phyloP scores from a whole-genome alignment of 768 basidiomycete genomes.

The Chalciporus piperatus region DNA sequence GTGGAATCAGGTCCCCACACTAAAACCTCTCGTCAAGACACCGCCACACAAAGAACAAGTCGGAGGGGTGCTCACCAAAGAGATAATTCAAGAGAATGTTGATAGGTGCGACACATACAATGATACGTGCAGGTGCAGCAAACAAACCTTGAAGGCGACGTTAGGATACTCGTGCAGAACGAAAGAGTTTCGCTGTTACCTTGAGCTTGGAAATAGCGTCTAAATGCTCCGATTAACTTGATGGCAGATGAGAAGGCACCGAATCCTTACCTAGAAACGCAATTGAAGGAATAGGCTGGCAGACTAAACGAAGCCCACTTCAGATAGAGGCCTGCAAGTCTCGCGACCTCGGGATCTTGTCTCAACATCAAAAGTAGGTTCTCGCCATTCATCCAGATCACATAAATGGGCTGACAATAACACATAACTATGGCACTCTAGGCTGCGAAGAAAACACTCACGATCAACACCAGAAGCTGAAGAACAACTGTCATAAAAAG shows the following conservation, averaged over 20 bases:
- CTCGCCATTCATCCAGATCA: constrained; percentile 85
- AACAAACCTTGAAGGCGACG: constrained; percentile 56
- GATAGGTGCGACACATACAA: constrained; percentile 74
- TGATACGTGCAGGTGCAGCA: constrained; percentile 76
- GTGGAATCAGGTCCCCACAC: constrained; percentile 79
- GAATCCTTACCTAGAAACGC: constrained; percentile 41
- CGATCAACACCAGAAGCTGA: constrained; percentile 43
- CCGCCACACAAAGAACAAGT: not conserved
- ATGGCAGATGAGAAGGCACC: not conserved
- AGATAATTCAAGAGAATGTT: constrained; percentile 80
- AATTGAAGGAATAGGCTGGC: constrained; percentile 64
- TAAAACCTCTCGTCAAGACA: constrained; percentile 7
- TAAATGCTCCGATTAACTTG: not conserved
- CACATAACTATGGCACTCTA: not conserved
- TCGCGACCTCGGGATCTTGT: constrained; percentile 82
- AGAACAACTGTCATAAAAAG: constrained; percentile 11
- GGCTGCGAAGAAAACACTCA: constrained; percentile 33
- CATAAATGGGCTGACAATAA: constrained; percentile 44
- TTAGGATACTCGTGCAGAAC: not conserved
- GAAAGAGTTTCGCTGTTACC: constrained; percentile 35
- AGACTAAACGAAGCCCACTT: constrained; percentile 73
- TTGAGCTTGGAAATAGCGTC: constrained; percentile 65
- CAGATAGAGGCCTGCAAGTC: constrained; percentile 70
- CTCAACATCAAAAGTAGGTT: constrained; percentile 63
- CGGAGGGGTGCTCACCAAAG: constrained; percentile 50